Percentiles rank a stretch among this genome's conserved stretches.
Evolutionary conservation across 345 rosid species (phyloP).

Genomic region (Lepidium aucheri): DNA sequence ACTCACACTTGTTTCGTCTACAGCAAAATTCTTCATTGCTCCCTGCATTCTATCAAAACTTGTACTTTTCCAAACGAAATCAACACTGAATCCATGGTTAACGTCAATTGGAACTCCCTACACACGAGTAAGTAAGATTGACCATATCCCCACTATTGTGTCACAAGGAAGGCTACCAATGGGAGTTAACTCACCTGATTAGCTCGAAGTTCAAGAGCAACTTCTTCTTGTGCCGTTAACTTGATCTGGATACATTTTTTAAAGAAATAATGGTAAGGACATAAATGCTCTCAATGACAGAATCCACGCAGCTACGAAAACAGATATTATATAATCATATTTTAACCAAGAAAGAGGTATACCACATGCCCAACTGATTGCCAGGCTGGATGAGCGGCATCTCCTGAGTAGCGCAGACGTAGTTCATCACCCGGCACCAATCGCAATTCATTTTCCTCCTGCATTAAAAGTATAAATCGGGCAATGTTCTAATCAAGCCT

Average conservation of each 20-base stretch:
- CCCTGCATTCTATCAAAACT: slow-evolving; percentile 99
- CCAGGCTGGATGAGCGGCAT: slow-evolving; percentile 98
- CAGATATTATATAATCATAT: background rate
- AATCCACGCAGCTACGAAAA: background rate
- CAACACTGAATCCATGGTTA: slow-evolving; percentile 94
- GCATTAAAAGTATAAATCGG: slow-evolving; percentile 22
- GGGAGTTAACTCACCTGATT: slow-evolving; percentile 60
- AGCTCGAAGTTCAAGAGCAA: slow-evolving; percentile 98
- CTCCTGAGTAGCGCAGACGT: slow-evolving; percentile 91
- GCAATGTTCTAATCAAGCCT: slow-evolving; percentile 2
- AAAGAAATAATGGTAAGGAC: slow-evolving; percentile 6
- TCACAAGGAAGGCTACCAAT: background rate
- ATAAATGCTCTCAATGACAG: background rate
- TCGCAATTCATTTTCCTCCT: slow-evolving; percentile 98
- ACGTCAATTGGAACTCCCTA: slow-evolving; percentile 96
- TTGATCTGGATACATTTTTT: slow-evolving; percentile 50
- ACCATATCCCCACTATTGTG: background rate
- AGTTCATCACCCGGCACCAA: slow-evolving; percentile 97
- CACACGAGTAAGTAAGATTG: slow-evolving; percentile 11
- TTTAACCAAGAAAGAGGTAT: slow-evolving; percentile 24
- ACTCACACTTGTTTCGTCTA: slow-evolving; percentile 99
- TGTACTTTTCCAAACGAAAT: slow-evolving; percentile 99
- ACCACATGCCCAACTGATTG: slow-evolving; percentile 99
- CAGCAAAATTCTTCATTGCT: slow-evolving; percentile 99
- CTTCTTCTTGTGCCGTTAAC: slow-evolving; percentile 97